phyloP scores from a whole-genome alignment of 768 basidiomycete species.

The Galerina marginata region DNA sequence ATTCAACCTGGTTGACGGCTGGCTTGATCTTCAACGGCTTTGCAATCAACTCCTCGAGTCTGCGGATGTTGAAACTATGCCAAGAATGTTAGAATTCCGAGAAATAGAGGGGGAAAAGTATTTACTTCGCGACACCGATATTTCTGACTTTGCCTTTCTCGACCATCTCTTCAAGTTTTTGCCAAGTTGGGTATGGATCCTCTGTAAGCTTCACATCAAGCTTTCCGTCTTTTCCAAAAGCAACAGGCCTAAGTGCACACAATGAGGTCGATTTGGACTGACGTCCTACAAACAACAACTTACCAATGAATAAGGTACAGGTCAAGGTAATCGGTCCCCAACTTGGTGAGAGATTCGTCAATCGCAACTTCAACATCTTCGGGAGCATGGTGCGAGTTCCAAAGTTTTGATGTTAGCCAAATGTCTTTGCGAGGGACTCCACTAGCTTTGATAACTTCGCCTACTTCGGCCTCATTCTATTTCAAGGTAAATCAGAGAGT shows the following conservation, averaged over 20 bases:
- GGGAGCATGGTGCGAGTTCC: constrained; percentile 78
- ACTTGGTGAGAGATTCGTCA: constrained; percentile 65
- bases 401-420: constrained; percentile 78
- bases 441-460: constrained; percentile 62
- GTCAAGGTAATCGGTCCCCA: constrained; percentile 76
- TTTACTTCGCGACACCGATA: constrained; percentile 84
- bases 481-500: not conserved
- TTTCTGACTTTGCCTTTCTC: constrained; percentile 78
- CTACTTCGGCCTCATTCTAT: constrained; percentile 73
- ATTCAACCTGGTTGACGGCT: constrained; percentile 78
- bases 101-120: not conserved
- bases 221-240: constrained; percentile 58
- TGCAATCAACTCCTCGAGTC: constrained; percentile 66
- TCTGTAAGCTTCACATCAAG: constrained; percentile 64
- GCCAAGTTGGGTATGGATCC: constrained; percentile 80
- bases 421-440: constrained; percentile 64
- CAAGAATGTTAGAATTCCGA: constrained; percentile 27
- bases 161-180: constrained; percentile 79
- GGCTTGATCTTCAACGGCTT: constrained; percentile 64
- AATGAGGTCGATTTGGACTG: not conserved
- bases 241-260: constrained; percentile 58
- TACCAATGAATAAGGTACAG: constrained; percentile 85
- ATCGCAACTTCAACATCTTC: constrained; percentile 71
- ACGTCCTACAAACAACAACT: constrained; percentile 12
- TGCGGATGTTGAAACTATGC: constrained; percentile 29